Conservation (phyloP, 192 early-diverging fungal species). For the Fimicolochytrium jonesii region DNA sequence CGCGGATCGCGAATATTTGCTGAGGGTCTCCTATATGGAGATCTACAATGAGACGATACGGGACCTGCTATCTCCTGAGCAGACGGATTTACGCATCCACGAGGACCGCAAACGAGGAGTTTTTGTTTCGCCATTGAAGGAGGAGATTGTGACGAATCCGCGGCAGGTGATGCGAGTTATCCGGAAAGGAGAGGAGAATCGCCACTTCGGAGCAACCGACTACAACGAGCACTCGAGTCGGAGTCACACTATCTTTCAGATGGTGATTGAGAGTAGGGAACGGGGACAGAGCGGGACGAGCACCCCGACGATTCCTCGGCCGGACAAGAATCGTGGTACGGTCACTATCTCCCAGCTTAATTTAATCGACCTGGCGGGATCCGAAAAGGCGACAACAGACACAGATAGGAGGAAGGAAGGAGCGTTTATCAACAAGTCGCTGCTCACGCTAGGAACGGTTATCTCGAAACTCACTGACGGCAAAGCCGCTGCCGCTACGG, state of each 20-base stretch:
- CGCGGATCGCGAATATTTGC: slow-evolving; percentile 72
- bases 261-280: slow-evolving; percentile 82
- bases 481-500: slow-evolving; percentile 5
- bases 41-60: slow-evolving; percentile 80
- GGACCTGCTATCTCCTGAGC: slow-evolving; percentile 83
- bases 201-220: slow-evolving; percentile 86
- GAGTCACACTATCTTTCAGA: slow-evolving; percentile 95
- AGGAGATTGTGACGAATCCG: slow-evolving; percentile 43
- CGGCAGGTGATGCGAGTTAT: slow-evolving; percentile 41
- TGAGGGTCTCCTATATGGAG: slow-evolving; percentile 96
- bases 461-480: slow-evolving; percentile 85
- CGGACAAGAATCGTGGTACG: slow-evolving; percentile 13
- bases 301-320: neutral
- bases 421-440: slow-evolving; percentile 89
- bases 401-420: slow-evolving; percentile 90
- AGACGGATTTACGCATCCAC: slow-evolving; percentile 79
- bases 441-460: slow-evolving; percentile 88
- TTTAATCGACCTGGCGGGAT: slow-evolving; percentile 95
- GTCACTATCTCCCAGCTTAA: slow-evolving; percentile 50
- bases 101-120: slow-evolving; percentile 64
- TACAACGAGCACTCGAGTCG: slow-evolving; percentile 88
- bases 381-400: slow-evolving; percentile 86
- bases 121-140: slow-evolving; percentile 47
- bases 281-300: slow-evolving; percentile 12
- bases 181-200: slow-evolving; percentile 52